Evolutionary conservation across 306 rosid genomes (phyloP).

Genomic region (Trichosanthes truncata): DNA sequence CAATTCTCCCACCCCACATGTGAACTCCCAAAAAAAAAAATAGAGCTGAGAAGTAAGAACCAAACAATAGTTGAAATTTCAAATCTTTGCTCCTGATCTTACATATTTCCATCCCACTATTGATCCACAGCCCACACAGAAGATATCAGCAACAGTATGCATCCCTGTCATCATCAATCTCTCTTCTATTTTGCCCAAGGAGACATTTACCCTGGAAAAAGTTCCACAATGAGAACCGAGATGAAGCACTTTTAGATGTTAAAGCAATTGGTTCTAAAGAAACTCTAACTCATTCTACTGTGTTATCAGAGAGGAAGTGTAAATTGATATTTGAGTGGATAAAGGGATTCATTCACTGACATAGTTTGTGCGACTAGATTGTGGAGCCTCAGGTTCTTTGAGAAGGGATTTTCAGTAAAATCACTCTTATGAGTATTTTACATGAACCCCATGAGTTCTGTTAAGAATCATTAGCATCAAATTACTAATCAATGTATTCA

Average conservation of each 20-base stretch:
- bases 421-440: neutral
- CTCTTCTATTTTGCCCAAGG: slow-evolving; percentile 58
- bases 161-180: slow-evolving; percentile 65
- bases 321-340: neutral
- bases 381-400: neutral
- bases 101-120: slow-evolving; percentile 90
- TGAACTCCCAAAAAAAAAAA: no score
- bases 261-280: neutral
- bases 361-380: neutral
- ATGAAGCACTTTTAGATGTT: neutral
- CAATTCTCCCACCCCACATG: no score
- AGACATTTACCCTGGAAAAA: slow-evolving; percentile 53
- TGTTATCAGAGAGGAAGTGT: neutral
- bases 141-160: slow-evolving; percentile 85
- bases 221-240: neutral
- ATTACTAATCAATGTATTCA: neutral
- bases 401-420: neutral
- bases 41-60: neutral
- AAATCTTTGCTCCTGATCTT: slow-evolving; percentile 32
- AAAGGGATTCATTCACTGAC: neutral
- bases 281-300: neutral
- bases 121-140: slow-evolving; percentile 87
- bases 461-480: neutral
- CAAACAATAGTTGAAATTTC: slow-evolving; percentile 10
- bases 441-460: neutral